Conservation (phyloP, 768 basidiomycete genomes). For the Boletus tomentosulus region DNA sequence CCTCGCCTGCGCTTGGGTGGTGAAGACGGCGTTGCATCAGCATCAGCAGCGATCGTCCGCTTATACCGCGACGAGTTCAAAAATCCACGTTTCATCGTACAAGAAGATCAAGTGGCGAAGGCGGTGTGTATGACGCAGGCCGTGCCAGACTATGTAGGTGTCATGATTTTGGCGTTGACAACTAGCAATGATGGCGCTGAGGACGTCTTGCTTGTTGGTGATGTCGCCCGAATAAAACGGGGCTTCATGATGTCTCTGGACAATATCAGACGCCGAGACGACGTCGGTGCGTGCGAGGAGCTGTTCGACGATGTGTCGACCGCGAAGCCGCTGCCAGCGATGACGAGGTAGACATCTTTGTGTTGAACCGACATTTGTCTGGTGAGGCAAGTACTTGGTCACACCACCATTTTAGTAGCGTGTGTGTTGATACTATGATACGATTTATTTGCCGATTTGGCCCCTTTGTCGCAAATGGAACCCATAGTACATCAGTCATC, state of each 20-base stretch:
- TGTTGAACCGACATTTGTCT: conserved; percentile 16
- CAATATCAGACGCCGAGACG: too few relatives aligned
- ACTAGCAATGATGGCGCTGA: conserved; percentile 51
- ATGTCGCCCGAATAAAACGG: too few relatives aligned
- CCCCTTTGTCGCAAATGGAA: too few relatives aligned
- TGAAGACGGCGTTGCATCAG: neutral
- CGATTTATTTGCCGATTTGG: too few relatives aligned
- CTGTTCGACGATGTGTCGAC: conserved; percentile 85
- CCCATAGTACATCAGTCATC: too few relatives aligned
- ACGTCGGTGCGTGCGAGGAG: conserved; percentile 47
- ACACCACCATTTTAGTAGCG: too few relatives aligned
- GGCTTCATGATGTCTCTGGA: too few relatives aligned
- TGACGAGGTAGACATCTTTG: conserved; percentile 80
- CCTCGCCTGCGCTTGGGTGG: conserved; percentile 2
- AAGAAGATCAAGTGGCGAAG: conserved; percentile 22
- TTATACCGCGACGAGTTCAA: conserved; percentile 12
- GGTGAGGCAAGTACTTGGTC: neutral
- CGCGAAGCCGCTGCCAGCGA: conserved; percentile 91
- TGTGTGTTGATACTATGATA: too few relatives aligned
- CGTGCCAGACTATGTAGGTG: conserved; percentile 57
- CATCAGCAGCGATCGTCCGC: neutral
- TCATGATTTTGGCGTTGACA: neutral
- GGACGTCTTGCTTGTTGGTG: conserved; percentile 59
- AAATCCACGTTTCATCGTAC: conserved; percentile 23
- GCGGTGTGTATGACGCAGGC: conserved; percentile 96